These are phyloP conservation scores for Ballota nigra DNA, from an alignment of 257 asterid genomes.

Conservation along the genomic window DNA sequence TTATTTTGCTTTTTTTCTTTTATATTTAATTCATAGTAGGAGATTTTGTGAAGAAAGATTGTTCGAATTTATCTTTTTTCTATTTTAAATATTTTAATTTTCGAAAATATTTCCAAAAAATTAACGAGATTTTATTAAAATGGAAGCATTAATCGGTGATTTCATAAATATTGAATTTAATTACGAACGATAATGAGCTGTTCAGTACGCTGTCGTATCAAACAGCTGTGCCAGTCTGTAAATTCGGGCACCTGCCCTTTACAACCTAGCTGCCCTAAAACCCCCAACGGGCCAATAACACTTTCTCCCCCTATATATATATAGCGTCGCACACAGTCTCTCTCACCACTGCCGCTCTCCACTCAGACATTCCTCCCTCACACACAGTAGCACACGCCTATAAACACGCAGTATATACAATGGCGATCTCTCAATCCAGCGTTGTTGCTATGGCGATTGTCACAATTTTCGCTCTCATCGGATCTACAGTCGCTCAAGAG, in stretches of 20 bases:
- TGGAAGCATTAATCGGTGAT: too few relatives aligned
- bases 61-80: too few relatives aligned
- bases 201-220: slow-evolving; percentile 31
- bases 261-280: slow-evolving; percentile 41
- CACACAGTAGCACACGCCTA: background rate
- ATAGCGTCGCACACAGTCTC: background rate
- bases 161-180: too few relatives aligned
- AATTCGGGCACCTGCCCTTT: slow-evolving; percentile 52
- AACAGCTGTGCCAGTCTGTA: slow-evolving; percentile 55
- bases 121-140: too few relatives aligned
- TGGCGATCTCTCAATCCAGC: slow-evolving; percentile 36
- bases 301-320: slow-evolving; percentile 15
- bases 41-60: too few relatives aligned
- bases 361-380: background rate
- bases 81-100: too few relatives aligned
- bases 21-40: too few relatives aligned
- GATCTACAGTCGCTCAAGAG: slow-evolving; percentile 36
- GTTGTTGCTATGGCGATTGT: slow-evolving; percentile 27
- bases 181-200: background rate
- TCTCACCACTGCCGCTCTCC: slow-evolving; percentile 9
- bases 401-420: slow-evolving; percentile 10
- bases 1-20: too few relatives aligned
- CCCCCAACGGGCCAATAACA: background rate
- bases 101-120: too few relatives aligned
- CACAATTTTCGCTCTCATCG: slow-evolving; percentile 36